These are phyloP conservation scores for Leucocoprinus leucothites DNA, from an alignment of 768 basidiomycete genomes.

Conservation along the genomic window DNA sequence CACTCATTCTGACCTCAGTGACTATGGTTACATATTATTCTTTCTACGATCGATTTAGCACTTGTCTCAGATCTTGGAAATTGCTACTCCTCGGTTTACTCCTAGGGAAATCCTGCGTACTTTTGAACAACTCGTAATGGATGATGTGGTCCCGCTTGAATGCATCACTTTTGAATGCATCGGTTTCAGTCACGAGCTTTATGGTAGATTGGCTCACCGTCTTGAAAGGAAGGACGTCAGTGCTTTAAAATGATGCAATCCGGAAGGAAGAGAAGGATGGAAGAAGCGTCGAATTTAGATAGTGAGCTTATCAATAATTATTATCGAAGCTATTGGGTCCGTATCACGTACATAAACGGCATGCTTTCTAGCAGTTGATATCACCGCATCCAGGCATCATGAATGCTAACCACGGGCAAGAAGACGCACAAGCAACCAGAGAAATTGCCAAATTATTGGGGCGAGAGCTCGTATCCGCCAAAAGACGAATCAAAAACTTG, in stretches of 20 bases:
- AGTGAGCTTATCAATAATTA: no score
- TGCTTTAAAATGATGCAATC: neutral
- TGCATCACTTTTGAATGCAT: neutral
- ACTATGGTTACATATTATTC: neutral
- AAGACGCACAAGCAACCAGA: neutral
- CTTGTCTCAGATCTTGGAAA: neutral
- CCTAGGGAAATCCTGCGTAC: neutral
- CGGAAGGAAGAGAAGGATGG: neutral
- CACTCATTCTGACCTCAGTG: neutral
- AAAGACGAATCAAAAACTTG: neutral
- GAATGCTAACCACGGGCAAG: neutral
- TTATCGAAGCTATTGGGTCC: neutral
- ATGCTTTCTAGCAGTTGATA: neutral
- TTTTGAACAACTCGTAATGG: neutral
- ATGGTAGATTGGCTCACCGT: neutral
- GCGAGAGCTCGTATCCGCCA: conserved; percentile 1
- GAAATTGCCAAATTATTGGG: conserved; percentile 5
- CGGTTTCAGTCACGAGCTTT: neutral
- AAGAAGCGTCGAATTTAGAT: neutral
- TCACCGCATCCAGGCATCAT: neutral
- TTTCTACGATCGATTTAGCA: neutral
- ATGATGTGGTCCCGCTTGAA: neutral
- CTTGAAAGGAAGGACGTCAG: neutral
- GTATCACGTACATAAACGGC: no score
- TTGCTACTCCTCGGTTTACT: neutral